A percentile compares a stretch with the other conserved stretches of the same genome.
phyloP scores from a whole-genome alignment of 1,139 yeast genomes.

The Debaryomyces sp. region DNA sequence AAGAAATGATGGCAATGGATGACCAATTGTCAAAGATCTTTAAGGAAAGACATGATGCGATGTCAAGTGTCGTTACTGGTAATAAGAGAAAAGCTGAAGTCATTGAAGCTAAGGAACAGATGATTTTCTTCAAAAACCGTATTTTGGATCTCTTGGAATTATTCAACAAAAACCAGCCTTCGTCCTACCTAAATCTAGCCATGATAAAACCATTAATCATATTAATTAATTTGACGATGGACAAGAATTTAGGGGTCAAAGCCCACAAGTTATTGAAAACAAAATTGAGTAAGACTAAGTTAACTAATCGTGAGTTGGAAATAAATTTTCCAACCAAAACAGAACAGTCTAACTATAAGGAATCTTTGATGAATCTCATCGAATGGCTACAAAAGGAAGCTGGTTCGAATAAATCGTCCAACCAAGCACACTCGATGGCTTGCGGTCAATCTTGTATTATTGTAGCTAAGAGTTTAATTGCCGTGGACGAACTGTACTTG shows the following conservation, averaged over 20 bases:
- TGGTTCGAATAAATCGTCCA: constrained; percentile 44
- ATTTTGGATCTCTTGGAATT: constrained; percentile 75
- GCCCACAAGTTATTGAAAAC: constrained; percentile 72
- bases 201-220: constrained; percentile 62
- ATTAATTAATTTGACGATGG: constrained; percentile 67
- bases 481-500: constrained; percentile 31
- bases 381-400: constrained; percentile 42
- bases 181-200: constrained; percentile 42
- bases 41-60: constrained; percentile 72
- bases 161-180: constrained; percentile 52
- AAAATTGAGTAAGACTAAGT: constrained; percentile 59
- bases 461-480: constrained; percentile 57
- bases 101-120: constrained; percentile 74
- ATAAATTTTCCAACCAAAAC: constrained; percentile 21
- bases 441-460: constrained; percentile 66
- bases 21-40: constrained; percentile 82
- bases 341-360: constrained; percentile 18
- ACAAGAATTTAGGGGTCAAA: constrained; percentile 69
- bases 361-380: constrained; percentile 27
- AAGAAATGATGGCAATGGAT: constrained; percentile 95
- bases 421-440: constrained; percentile 54
- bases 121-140: constrained; percentile 77
- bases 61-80: constrained; percentile 54
- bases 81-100: constrained; percentile 72
- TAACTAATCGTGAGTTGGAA: constrained; percentile 24